Evolutionary conservation across 805 yeast species (phyloP), one percentile per base, ranked within the genome.

Genomic region (Grigorovia humatica): DNA sequence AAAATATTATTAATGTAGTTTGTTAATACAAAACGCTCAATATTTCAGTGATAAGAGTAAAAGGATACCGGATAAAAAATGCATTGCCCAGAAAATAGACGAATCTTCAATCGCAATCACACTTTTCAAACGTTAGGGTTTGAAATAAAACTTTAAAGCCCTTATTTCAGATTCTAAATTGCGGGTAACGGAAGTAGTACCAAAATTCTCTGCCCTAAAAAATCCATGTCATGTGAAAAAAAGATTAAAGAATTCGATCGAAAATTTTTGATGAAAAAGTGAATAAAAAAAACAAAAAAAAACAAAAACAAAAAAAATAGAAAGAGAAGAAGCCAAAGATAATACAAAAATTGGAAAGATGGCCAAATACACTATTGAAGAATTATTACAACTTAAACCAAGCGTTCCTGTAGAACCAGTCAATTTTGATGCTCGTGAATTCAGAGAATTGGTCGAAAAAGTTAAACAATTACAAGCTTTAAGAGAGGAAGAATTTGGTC

Each of bases 361-460:
- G 58, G 50, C 47, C 44, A 55, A 50, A 46, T 85, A 84, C 72
- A 81, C 88, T 45, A 83, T 81, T 66, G 87, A 83, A 67, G 82
- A 83, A 71, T 77, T 85, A 66, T 68, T 80, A 43, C 77, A 74
- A 51, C 73, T 74, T 63, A 79, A 81, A 60, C 77, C 77, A 46
- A 73, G 73, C 50, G 87, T 83, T 17, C 70, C 76, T 55, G 78
- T 76, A 54, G 72, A 77, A 49, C 82, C 89, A 44, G 79, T 76
- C 54, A 81, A 82, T 42, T 78, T 79, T 44, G 85, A 83, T 58
- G 75, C 83, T 60, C 77, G 73, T 40, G 81, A 81, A 49, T 85
- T 85, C 72, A 76, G 77, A 59, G 74, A 78, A 55, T 74, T 84
- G 70, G 77, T 85, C 56, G 88, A 81, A 58, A 78, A 78, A 54